These are phyloP conservation scores for Phyllosticta paracitricarpa DNA, from an alignment of 2,329 filamentous ascomycete genomes.

Conservation along the genomic window DNA sequence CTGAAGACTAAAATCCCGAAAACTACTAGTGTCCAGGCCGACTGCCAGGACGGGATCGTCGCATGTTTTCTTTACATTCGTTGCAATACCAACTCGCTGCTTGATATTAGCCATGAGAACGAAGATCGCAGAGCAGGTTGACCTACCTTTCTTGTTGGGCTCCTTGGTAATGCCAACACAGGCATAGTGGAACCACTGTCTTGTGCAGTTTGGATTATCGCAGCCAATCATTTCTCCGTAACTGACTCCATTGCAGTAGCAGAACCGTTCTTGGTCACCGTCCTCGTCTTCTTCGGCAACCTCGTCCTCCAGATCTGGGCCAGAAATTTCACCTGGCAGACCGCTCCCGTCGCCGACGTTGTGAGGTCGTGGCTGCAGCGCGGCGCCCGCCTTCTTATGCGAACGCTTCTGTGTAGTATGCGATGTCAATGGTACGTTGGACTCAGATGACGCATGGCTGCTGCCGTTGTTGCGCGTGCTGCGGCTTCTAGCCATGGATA, in stretches of 20 bases:
- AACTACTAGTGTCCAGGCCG: background rate
- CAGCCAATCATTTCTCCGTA: constrained; percentile 61
- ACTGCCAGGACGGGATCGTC: constrained; percentile 1
- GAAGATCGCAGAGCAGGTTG: no score
- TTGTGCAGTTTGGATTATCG: constrained; percentile 53
- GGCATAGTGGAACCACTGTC: constrained; percentile 59
- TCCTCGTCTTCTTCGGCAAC: constrained; percentile 26
- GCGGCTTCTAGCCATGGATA: constrained; percentile 32
- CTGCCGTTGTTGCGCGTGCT: constrained; percentile 32
- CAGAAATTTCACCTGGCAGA: constrained; percentile 8
- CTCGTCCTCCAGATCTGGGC: constrained; percentile 20
- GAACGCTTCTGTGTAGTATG: constrained; percentile 26
- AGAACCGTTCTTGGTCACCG: constrained; percentile 50
- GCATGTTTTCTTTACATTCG: constrained; percentile 24
- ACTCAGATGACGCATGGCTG: constrained; percentile 28
- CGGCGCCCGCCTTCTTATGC: constrained; percentile 24
- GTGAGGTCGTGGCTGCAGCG: constrained; percentile 17
- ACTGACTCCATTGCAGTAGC: constrained; percentile 54
- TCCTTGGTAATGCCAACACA: constrained; percentile 53
- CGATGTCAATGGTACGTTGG: constrained; percentile 20
- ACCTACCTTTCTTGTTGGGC: constrained; percentile 41
- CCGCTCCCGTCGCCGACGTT: constrained; percentile 9
- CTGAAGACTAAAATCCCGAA: no score
- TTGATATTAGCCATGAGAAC: constrained; percentile 7
- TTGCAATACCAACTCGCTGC: constrained; percentile 31